A percentile compares a stretch with the other conserved stretches of the same genome.
Conservation (phyloP, 768 basidiomycete genomes). For the Mycena rebaudengoi region DNA sequence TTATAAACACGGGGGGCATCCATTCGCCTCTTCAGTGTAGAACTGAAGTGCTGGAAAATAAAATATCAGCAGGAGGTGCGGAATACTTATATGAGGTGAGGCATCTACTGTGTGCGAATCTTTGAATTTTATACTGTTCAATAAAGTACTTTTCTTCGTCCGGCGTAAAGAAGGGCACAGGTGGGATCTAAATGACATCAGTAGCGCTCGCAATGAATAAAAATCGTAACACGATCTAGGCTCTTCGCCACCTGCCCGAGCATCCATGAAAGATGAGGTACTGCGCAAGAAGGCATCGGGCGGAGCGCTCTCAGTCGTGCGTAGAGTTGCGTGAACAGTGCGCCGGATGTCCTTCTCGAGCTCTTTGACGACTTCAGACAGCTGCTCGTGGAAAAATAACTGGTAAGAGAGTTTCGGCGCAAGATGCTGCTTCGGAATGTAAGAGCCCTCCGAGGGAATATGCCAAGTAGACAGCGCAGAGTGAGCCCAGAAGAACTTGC, state of each 20-base stretch:
- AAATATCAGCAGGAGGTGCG: not conserved
- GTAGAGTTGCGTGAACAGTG: constrained; percentile 63
- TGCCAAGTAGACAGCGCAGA: constrained; percentile 53
- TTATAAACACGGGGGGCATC: not conserved
- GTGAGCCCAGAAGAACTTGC: constrained; percentile 3
- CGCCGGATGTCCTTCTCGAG: constrained; percentile 64
- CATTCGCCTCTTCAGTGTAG: constrained; percentile 61
- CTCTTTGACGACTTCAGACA: constrained; percentile 57
- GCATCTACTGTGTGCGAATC: constrained; percentile 67
- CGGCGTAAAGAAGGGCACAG: constrained; percentile 64
- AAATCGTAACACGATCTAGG: constrained; percentile 36
- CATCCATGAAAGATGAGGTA: constrained; percentile 57
- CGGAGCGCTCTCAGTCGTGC: constrained; percentile 62
- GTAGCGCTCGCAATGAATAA: not conserved
- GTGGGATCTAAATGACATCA: constrained; percentile 56
- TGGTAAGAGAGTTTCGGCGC: constrained; percentile 71
- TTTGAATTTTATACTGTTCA: constrained; percentile 63
- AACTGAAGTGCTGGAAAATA: constrained; percentile 64
- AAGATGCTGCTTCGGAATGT: constrained; percentile 54
- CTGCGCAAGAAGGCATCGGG: constrained; percentile 64
- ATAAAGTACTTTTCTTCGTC: constrained; percentile 79
- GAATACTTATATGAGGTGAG: not conserved
- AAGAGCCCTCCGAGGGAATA: constrained; percentile 59
- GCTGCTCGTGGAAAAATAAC: constrained; percentile 63
- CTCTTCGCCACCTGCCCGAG: constrained; percentile 57